A percentile compares a stretch with the other conserved stretches of the same genome.
Conservation (phyloP, 345 rosid species). For the Adansonia digitata region DNA sequence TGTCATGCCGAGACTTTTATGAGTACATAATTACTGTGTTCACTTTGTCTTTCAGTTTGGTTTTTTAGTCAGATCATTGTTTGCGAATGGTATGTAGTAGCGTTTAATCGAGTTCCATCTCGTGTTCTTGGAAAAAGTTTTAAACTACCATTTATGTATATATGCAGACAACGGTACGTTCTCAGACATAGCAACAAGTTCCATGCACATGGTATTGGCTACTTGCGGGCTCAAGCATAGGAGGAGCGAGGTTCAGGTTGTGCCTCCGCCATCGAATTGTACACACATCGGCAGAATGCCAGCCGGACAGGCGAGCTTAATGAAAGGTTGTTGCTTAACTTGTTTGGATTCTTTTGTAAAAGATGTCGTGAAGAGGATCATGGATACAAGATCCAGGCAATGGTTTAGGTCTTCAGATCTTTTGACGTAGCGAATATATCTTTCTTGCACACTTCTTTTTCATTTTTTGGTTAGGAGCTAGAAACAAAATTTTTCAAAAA, state of each 20-base stretch:
- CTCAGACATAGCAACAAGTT: constrained; percentile 65
- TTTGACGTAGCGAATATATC: background rate
- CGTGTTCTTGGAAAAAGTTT: constrained; percentile 8
- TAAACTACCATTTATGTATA: background rate
- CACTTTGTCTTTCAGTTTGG: too few relatives aligned
- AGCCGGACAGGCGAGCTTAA: constrained; percentile 52
- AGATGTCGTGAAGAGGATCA: constrained; percentile 72
- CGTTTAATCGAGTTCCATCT: background rate
- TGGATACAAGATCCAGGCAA: constrained; percentile 62
- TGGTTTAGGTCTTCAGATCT: constrained; percentile 76
- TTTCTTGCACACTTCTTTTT: constrained; percentile 18
- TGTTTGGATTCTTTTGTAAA: constrained; percentile 84
- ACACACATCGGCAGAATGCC: constrained; percentile 41
- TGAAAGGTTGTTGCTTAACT: constrained; percentile 72
- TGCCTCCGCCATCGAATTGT: constrained; percentile 55
- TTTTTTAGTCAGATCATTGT: background rate
- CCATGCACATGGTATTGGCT: constrained; percentile 72
- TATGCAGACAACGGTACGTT: constrained; percentile 51
- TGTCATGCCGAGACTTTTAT: too few relatives aligned
- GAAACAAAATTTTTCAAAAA: constrained; percentile 12
- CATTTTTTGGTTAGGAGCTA: constrained; percentile 26
- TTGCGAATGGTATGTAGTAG: background rate
- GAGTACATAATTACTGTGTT: too few relatives aligned
- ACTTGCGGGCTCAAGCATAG: constrained; percentile 77
- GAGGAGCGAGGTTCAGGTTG: constrained; percentile 54